Percentiles rank a stretch among this genome's conserved stretches.
Evolutionary conservation across 768 basidiomycete species (phyloP).

Genomic region (Russula griseocarnosa): DNA sequence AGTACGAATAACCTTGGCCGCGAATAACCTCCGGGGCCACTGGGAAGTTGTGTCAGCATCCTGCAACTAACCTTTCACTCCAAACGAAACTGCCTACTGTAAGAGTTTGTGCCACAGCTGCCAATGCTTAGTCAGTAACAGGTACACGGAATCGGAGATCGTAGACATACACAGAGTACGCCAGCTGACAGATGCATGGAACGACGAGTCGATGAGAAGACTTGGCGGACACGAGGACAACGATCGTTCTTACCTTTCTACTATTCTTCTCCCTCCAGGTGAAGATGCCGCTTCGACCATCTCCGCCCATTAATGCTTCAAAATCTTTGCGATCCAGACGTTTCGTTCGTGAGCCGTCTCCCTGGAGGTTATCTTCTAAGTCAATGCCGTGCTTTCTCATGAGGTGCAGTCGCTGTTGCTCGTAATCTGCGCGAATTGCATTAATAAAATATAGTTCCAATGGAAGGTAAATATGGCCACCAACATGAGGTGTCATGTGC

Average conservation of each 20-base stretch:
- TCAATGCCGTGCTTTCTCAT: conserved; percentile 93
- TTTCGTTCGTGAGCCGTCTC: conserved; percentile 69
- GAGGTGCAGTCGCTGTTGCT: conserved; percentile 84
- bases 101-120: conserved; percentile 82
- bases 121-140: conserved; percentile 33
- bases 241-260: conserved; percentile 60
- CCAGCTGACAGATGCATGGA: conserved; percentile 48
- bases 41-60: conserved; percentile 33
- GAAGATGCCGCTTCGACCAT: conserved; percentile 79
- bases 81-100: conserved; percentile 48
- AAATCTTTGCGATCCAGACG: conserved; percentile 79
- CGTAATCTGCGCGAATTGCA: conserved; percentile 62
- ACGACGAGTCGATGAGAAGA: conserved; percentile 20
- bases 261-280: conserved; percentile 95
- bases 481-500: conserved; percentile 91
- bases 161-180: conserved; percentile 76
- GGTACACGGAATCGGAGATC: conserved; percentile 7
- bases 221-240: conserved; percentile 33
- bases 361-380: conserved; percentile 71
- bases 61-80: not conserved
- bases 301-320: conserved; percentile 78
- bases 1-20: conserved; percentile 88
- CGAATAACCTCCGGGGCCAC: conserved; percentile 91
- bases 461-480: conserved; percentile 31
- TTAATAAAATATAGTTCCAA: conserved; percentile 9